Percentiles rank a stretch among this genome's conserved stretches.
Evolutionary conservation across 305 asterid genomes (phyloP).

Genomic region (Fraxinus greggii): DNA sequence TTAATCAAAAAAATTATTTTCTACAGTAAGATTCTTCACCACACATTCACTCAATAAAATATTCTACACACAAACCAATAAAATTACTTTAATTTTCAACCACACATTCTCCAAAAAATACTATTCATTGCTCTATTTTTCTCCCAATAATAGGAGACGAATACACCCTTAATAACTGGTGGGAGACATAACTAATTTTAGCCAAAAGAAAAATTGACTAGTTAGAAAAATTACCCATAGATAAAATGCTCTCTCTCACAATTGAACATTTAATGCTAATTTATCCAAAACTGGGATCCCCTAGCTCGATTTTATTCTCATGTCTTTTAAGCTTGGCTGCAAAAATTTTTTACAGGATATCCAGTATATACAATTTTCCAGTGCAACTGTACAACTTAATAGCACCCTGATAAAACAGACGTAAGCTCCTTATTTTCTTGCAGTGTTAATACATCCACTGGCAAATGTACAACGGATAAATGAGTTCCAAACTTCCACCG

Average conservation of each 20-base stretch:
- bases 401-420: neutral
- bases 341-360: neutral
- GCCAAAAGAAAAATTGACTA: neutral
- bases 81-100: no score
- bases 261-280: conserved; percentile 1
- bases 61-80: no score
- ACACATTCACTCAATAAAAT: no score
- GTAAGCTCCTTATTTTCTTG: neutral
- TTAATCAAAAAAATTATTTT: no score
- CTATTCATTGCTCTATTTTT: no score
- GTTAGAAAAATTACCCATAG: neutral
- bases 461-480: neutral
- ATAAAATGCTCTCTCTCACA: neutral
- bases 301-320: neutral
- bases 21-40: no score
- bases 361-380: neutral
- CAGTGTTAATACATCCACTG: neutral
- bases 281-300: neutral
- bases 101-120: no score
- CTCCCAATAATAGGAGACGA: no score
- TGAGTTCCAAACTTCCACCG: neutral
- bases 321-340: conserved; percentile 4
- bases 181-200: neutral
- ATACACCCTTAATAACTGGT: neutral
- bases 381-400: neutral